Evolutionary conservation across 2,329 filamentous ascomycete species (phyloP), one percentile per base, ranked within the genome.

Genomic region (Aspergillus tubingensis): DNA sequence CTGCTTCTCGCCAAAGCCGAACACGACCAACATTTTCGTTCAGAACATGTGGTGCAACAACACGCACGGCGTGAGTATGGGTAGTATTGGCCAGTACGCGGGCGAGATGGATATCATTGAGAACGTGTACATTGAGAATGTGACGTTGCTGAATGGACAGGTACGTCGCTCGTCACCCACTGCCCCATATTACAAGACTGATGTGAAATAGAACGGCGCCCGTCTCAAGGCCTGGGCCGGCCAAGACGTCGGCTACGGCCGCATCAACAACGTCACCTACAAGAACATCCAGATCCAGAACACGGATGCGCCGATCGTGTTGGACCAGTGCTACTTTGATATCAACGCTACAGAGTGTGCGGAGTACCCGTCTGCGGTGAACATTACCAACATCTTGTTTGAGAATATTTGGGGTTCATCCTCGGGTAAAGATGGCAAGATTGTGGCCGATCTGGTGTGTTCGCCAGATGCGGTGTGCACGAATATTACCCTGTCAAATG

Each of bases 281-380:
- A 80, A 84, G 71, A 84, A 87, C 72, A 83, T 88, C 65, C 83
- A 81, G 72, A 79, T 85, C 43, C 83, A 83, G 19, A 84, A 85
- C 63, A 86, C 84, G 19, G 85, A 87, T 64, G 80, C 81, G 62
- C 80, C 83, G 0, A 78, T 86, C 21, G 83, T 86, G 38, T 74
- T 88, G 7, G 85, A 88, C 67, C 85, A 85, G 27, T 88, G 86
- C 73, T 88, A 88, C 72, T 87, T 87, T 72, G 82, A 87, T 62
- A 77, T 85, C 62, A 80, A 82, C 58, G 65, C 76, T 3, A 79
- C 80, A 0, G 78, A 79, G 2, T 88, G 85, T 66, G 79, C 81
- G 2, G 60, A 77, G 13, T 83, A 84, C 63, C 85, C 85, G 0
- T 85, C 83, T 0, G 76, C 78, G 7, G 85, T 87, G 65, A 83